phyloP scores from a whole-genome alignment of 306 rosid species.

The Ammopiptanthus mongolicus region DNA sequence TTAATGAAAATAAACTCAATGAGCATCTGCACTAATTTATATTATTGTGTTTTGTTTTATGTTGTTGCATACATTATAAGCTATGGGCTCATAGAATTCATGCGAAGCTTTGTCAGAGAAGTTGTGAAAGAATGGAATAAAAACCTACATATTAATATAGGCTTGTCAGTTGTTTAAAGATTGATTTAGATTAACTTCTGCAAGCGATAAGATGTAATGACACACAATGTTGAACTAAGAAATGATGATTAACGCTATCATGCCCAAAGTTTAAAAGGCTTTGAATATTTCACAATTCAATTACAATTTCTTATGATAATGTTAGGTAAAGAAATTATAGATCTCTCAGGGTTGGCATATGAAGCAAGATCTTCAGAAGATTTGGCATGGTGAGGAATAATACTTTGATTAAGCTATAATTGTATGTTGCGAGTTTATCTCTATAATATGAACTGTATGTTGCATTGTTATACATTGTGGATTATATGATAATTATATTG shows the following conservation, averaged over 20 bases:
- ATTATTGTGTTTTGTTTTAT: background rate
- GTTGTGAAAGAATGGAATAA: background rate
- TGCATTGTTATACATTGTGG: background rate
- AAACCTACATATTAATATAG: background rate
- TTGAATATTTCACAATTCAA: background rate
- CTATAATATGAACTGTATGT: background rate
- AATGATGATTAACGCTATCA: background rate
- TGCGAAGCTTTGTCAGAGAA: background rate
- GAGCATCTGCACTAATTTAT: background rate
- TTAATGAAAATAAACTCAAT: background rate
- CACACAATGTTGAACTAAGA: background rate
- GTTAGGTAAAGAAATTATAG: slow-evolving; percentile 39
- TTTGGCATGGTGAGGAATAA: slow-evolving; percentile 76
- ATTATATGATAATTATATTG: background rate
- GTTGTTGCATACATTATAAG: background rate
- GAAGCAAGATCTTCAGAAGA: slow-evolving; percentile 81
- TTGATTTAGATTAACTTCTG: background rate
- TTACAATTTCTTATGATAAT: background rate
- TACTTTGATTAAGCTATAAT: slow-evolving; percentile 6
- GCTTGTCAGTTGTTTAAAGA: background rate
- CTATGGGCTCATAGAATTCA: background rate
- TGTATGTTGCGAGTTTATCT: background rate
- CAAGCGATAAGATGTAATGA: background rate
- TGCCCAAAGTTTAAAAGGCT: background rate
- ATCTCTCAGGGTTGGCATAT: slow-evolving; percentile 50